Percentiles rank a stretch among this genome's conserved stretches.
Evolutionary conservation across 306 rosid species (phyloP).

Genomic region (Luffa acutangula): DNA sequence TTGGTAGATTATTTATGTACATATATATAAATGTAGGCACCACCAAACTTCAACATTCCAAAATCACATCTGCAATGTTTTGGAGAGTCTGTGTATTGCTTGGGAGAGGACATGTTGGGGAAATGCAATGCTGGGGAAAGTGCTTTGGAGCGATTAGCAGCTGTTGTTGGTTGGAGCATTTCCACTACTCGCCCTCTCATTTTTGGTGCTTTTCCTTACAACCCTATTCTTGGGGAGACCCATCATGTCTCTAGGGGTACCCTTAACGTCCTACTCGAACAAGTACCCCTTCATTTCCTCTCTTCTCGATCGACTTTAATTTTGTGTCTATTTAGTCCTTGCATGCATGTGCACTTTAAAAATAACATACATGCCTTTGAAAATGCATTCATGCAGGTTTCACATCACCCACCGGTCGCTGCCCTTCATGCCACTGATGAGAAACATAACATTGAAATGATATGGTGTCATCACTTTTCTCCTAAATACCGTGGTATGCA

Average conservation of each 20-base stretch:
- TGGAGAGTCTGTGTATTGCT: conserved; percentile 59
- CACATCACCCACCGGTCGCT: conserved; percentile 74
- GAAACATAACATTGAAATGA: conserved; percentile 48
- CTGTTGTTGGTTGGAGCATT: conserved; percentile 69
- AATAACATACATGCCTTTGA: neutral
- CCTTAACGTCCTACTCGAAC: conserved; percentile 60
- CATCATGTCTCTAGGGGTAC: conserved; percentile 66
- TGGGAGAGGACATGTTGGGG: conserved; percentile 32
- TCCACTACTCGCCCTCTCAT: conserved; percentile 63
- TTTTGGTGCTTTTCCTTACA: conserved; percentile 60
- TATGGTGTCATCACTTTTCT: conserved; percentile 50
- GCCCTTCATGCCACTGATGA: conserved; percentile 84
- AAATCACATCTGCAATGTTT: conserved; percentile 75
- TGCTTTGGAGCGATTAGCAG: conserved; percentile 44
- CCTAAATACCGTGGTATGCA: conserved; percentile 46
- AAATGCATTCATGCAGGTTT: conserved; percentile 64
- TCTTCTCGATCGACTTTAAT: neutral
- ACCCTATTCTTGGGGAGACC: conserved; percentile 83
- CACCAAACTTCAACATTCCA: conserved; percentile 64
- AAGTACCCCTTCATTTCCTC: conserved; percentile 26
- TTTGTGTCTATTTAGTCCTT: neutral
- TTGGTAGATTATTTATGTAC: too few species aligned
- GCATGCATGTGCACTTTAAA: neutral
- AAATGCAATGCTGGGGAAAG: conserved; percentile 35
- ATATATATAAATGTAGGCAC: conserved; percentile 28